A percentile compares a stretch with the other conserved stretches of the same genome.
phyloP scores from a whole-genome alignment of 129 eudicot genomes.

The Smallanthus sonchifolius region DNA sequence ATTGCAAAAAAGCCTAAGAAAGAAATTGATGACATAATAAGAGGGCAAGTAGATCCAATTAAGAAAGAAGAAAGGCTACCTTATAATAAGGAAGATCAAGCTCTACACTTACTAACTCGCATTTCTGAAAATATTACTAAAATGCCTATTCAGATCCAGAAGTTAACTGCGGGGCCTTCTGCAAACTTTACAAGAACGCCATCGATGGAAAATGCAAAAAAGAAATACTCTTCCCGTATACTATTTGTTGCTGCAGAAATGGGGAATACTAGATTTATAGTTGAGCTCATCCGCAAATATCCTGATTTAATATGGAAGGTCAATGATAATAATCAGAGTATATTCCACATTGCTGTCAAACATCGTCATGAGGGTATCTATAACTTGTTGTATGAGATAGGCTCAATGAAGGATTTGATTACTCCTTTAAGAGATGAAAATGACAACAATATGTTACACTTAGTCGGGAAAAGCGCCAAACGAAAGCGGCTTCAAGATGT shows the following conservation, averaged over 20 bases:
- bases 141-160: slow-evolving; percentile 22
- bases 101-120: slow-evolving; percentile 16
- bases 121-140: slow-evolving; percentile 20
- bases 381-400: slow-evolving; percentile 44
- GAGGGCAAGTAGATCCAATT: slow-evolving; percentile 24
- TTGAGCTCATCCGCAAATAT: slow-evolving; percentile 37
- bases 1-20: slow-evolving; percentile 19
- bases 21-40: slow-evolving; percentile 24
- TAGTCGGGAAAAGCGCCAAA: slow-evolving; percentile 45
- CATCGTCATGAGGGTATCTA: slow-evolving; percentile 51
- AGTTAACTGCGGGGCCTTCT: background rate
- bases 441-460: slow-evolving; percentile 45
- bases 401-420: slow-evolving; percentile 43
- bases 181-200: background rate
- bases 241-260: slow-evolving; percentile 44
- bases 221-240: slow-evolving; percentile 33
- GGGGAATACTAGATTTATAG: slow-evolving; percentile 46
- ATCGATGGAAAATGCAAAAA: background rate
- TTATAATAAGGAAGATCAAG: slow-evolving; percentile 28
- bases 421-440: slow-evolving; percentile 31
- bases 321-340: slow-evolving; percentile 44
- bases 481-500: slow-evolving; percentile 32
- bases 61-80: slow-evolving; percentile 18
- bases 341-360: slow-evolving; percentile 50
- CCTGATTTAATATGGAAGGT: slow-evolving; percentile 62